These are phyloP conservation scores for Phytophthora rubi DNA, from an alignment of 352 stramenopile genomes.

Conservation along the genomic window DNA sequence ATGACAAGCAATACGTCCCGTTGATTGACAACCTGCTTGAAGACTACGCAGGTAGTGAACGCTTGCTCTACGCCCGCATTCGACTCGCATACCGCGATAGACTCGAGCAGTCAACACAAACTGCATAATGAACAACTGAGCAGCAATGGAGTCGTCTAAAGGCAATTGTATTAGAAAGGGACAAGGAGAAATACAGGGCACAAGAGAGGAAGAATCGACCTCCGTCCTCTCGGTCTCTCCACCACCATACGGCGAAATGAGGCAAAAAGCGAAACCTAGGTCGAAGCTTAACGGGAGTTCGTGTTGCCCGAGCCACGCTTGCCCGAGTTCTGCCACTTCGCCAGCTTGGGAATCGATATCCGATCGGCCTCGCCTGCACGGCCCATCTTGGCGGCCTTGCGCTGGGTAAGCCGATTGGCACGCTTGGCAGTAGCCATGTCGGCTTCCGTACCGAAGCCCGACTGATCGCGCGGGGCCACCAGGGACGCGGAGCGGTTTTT, in stretches of 20 bases:
- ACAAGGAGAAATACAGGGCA: constrained; percentile 37
- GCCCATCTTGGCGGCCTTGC: constrained; percentile 82
- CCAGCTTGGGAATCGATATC: constrained; percentile 81
- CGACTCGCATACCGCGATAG: not conserved
- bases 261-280: constrained; percentile 19
- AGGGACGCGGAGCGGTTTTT: constrained; percentile 84
- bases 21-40: not conserved
- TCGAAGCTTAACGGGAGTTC: constrained; percentile 73
- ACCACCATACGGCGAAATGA: constrained; percentile 26
- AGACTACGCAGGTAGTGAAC: not conserved
- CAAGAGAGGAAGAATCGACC: constrained; percentile 21
- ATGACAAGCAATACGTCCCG: not conserved
- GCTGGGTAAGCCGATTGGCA: constrained; percentile 66
- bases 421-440: constrained; percentile 51
- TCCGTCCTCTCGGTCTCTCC: constrained; percentile 28
- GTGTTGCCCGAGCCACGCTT: constrained; percentile 85
- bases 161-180: constrained; percentile 40
- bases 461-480: constrained; percentile 74
- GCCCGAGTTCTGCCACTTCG: constrained; percentile 91
- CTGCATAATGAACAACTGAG: not conserved
- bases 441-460: constrained; percentile 67
- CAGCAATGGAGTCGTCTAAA: constrained; percentile 21
- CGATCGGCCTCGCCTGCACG: constrained; percentile 84
- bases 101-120: not conserved
- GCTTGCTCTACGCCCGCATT: not conserved